phyloP scores from a whole-genome alignment of 495 filamentous ascomycete genomes.

The Astrothelium macrocarpum region DNA sequence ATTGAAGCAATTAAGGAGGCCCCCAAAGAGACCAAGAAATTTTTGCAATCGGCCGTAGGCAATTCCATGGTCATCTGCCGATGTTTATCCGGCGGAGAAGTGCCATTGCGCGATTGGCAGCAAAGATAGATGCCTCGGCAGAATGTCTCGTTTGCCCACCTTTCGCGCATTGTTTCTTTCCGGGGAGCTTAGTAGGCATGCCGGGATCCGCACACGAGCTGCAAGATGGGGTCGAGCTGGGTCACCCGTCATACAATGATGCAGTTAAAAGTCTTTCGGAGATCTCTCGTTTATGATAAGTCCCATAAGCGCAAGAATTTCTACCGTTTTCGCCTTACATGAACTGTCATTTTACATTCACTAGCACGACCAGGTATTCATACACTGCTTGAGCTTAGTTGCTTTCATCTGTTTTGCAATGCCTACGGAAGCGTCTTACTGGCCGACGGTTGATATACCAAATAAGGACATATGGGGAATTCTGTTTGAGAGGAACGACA shows the following conservation, averaged over 20 bases:
- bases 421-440: constrained; percentile 47
- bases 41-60: no score
- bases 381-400: no score
- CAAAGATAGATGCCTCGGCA: constrained; percentile 5
- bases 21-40: no score
- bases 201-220: background rate
- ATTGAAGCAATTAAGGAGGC: no score
- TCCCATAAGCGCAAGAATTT: background rate
- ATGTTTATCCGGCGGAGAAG: background rate
- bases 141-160: background rate
- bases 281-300: background rate
- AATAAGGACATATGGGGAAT: constrained; percentile 61
- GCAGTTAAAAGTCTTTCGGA: background rate
- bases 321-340: background rate
- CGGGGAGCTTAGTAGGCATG: background rate
- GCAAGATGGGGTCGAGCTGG: background rate
- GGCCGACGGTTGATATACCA: constrained; percentile 50
- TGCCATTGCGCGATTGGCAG: no score
- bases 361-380: no score
- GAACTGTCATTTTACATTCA: no score
- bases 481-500: constrained; percentile 67
- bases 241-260: background rate
- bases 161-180: background rate
- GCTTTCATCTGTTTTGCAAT: constrained; percentile 28
- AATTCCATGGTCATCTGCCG: no score